Base-by-base conservation (phyloP, 345 rosid genomes). In the Rhizophora apiculata region DNA sequence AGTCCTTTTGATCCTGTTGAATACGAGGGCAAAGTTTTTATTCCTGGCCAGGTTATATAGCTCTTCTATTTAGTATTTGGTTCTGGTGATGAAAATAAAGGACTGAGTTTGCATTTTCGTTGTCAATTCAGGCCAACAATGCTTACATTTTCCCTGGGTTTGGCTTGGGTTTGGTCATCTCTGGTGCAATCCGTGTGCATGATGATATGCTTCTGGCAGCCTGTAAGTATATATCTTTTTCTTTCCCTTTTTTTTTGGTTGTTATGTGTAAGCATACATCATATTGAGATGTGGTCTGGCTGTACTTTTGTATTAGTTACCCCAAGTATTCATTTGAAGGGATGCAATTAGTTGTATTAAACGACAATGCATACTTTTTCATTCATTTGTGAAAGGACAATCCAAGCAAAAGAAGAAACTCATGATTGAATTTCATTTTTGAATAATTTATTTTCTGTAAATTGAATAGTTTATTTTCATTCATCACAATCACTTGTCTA, bases 131-230 rank as follows among this genome's bases (percentile, higher is more conserved):
- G 96, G 97, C 96, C 80, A 94, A 94, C 82, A 94, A 91, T 82
- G 91, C 96, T 21, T 94, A 91, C 79, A 89, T 94, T 24, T 94
- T 94, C 86, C 97, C 96, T 0, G 99, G 96, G 29, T 81, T 94
- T 29, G 99, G 99, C 68, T 84, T 91, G 79, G 99, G 97, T 49
- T 72, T 94, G 88, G 89, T 94, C 55, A 86, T 94, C 62, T 87
- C 97, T 0, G 96, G 98, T 48, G 86, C 97, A 21, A 91, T 94
- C 58, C 97, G 93, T 49, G 96, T 94, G 37, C 91, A 82, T 20
- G 93, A 89, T 72, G 91, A 85, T 84, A 84, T 94, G 98, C 98
- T 94, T 79, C 83, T 91, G 76, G 96, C 95, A 67, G 99, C 99
- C 71, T 89, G 99, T 91, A 84, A 91, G 97, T 81, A 16, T 31